Percentiles rank a stretch among this genome's conserved stretches.
phyloP scores from a whole-genome alignment of 2,329 filamentous ascomycete genomes.

The Cladosporium cucumerinum region DNA sequence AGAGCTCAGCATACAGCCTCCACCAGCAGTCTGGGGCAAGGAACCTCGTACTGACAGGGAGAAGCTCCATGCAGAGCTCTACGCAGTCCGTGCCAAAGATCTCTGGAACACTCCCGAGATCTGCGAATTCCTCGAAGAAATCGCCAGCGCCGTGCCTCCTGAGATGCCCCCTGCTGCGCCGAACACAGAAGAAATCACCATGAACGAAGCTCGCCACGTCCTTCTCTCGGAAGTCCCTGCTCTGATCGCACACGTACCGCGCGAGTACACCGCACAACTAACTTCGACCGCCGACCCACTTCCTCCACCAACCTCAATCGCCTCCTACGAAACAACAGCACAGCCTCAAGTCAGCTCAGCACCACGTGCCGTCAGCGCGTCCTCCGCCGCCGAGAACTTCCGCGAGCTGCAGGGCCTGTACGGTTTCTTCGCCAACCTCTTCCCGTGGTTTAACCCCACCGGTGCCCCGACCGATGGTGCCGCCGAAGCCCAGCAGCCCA shows the following conservation, averaged over 20 bases:
- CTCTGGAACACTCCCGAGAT: slow-evolving; percentile 80
- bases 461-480: slow-evolving; percentile 14
- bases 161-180: slow-evolving; percentile 42
- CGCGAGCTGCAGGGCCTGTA: slow-evolving; percentile 30
- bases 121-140: slow-evolving; percentile 65
- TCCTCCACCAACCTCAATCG: slow-evolving; percentile 57
- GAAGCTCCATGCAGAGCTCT: slow-evolving; percentile 70
- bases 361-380: slow-evolving; percentile 12
- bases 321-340: slow-evolving; percentile 24
- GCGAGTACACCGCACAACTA: slow-evolving; percentile 58
- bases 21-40: slow-evolving; percentile 78
- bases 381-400: slow-evolving; percentile 21
- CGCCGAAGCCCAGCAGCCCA: slow-evolving; percentile 18
- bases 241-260: slow-evolving; percentile 68
- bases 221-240: slow-evolving; percentile 72
- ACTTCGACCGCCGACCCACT: slow-evolving; percentile 80
- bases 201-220: slow-evolving; percentile 68
- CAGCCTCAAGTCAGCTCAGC: slow-evolving; percentile 4
- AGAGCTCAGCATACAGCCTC: slow-evolving; percentile 72
- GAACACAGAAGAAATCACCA: slow-evolving; percentile 40
- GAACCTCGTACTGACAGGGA: slow-evolving; percentile 63
- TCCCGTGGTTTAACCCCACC: slow-evolving; percentile 29
- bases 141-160: slow-evolving; percentile 54
- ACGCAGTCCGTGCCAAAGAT: slow-evolving; percentile 72
- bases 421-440: slow-evolving; percentile 30